Conservation (phyloP, 2,329 filamentous ascomycete species). For the Thermoascus crustaceus region DNA sequence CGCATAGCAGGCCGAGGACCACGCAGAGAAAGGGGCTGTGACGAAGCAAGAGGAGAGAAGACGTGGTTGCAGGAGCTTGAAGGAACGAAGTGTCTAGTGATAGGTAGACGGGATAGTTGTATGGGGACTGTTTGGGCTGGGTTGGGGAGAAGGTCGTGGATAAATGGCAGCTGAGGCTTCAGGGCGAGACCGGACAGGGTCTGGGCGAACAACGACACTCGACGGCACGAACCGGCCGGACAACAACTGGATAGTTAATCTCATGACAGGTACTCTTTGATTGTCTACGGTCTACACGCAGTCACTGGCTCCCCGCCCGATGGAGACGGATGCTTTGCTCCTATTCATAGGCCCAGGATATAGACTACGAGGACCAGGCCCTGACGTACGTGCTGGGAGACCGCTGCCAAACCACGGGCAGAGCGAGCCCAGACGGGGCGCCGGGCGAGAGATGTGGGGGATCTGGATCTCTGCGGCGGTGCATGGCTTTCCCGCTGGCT, state of each 20-base stretch:
- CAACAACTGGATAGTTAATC: constrained; percentile 1
- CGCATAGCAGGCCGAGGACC: neutral
- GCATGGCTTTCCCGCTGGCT: neutral
- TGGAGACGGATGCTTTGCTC: no score
- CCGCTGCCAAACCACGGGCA: constrained; percentile 1
- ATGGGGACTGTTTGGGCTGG: no score
- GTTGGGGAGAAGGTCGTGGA: neutral
- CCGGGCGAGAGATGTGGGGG: constrained; percentile 1
- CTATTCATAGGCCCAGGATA: no score
- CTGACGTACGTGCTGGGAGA: neutral
- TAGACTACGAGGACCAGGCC: no score
- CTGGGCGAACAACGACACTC: constrained; percentile 2
- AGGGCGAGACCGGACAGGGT: neutral
- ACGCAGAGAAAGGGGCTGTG: neutral
- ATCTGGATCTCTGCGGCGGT: constrained; percentile 1
- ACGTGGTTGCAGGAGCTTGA: neutral
- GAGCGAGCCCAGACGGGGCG: neutral
- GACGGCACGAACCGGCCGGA: neutral
- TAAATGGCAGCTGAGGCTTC: neutral
- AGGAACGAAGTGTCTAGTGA: neutral
- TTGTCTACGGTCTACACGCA: no score
- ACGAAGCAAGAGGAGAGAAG: neutral
- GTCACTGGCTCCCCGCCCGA: no score
- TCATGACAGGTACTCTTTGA: no score
- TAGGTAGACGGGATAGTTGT: neutral